Base-by-base conservation (phyloP, 805 yeast species). In the Yamadazyma scolyti region DNA sequence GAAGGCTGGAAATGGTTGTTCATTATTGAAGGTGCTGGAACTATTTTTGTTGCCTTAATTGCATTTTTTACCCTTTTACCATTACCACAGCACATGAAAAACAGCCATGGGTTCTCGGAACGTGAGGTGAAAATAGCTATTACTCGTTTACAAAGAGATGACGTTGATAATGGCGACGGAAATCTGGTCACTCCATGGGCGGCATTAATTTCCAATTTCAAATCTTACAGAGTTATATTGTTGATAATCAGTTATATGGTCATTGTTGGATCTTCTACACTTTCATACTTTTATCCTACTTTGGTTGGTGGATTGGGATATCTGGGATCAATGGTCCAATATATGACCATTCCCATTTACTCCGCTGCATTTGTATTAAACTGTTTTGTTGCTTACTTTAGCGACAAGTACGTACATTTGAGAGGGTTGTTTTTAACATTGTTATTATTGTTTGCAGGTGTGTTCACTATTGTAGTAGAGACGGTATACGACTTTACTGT, bases 1-100 rank as follows among this genome's bases (percentile, higher is more conserved):
- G 44, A 50, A 11, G 65, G 70, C 4, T 70, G 74, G 74, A 55
- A 57, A 47, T 70, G 73, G 69, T 50, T 69, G 25, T 70, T 65
- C 50, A 56, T 68, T 32, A 33, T 57, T 25, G 59, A 56, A 32
- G 58, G 54, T 10, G 25, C 48, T 6, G 50, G 65, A 25, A 54
- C 61, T 4, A 40, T 61, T 11, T 57, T 54, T 5, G 50, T 63
- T 11, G 71, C 69, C 0, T 10, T 63, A 1, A 23, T 49, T 9
- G 71, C 70, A 0, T 60, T 61, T 38, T 58, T 66, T 30, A 34
- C 37, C 6, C 37, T 34, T 23, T 34, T 36, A 23, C 39, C 39
- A 4, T 36, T 36, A 28, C 39, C 39, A 17, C 36, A 31, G 13
- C 30, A 31, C 19, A 28, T 36, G 36, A 25, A 18, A 21, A 20